Conservation (phyloP, 1,284 basidiomycete genomes). For the Cryptococcus deneoformans region DNA sequence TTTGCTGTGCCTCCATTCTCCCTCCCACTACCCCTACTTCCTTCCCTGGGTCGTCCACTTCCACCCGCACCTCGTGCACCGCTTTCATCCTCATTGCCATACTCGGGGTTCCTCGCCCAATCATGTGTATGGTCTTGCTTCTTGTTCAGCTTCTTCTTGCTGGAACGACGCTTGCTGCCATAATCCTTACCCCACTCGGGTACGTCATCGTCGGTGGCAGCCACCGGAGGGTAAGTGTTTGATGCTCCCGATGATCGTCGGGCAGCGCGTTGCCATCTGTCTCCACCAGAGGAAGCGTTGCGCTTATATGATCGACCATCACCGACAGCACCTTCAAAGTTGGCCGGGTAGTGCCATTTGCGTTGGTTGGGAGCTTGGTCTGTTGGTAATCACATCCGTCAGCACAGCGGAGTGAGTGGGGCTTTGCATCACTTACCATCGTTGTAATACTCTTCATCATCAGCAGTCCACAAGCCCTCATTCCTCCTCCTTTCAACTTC, state of each 20-base stretch:
- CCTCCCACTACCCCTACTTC: background rate
- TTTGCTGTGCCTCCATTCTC: background rate
- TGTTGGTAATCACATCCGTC: slow-evolving; percentile 3
- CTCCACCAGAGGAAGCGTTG: slow-evolving; percentile 17
- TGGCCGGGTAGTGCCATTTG: slow-evolving; percentile 51
- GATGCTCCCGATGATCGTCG: slow-evolving; percentile 3
- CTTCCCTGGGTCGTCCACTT: background rate
- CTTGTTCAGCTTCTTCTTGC: slow-evolving; percentile 9
- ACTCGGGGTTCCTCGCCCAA: slow-evolving; percentile 14
- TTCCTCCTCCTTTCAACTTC: slow-evolving; percentile 25
- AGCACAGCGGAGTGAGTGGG: background rate
- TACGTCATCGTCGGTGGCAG: slow-evolving; percentile 45
- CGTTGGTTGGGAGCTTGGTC: slow-evolving; percentile 48
- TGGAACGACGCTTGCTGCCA: slow-evolving; percentile 34
- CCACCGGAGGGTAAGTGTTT: slow-evolving; percentile 31
- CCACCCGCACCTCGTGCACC: background rate
- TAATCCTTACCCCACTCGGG: slow-evolving; percentile 52
- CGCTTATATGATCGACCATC: slow-evolving; percentile 27
- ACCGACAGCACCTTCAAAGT: slow-evolving; percentile 48
- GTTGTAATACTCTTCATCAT: slow-evolving; percentile 49
- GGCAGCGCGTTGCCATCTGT: slow-evolving; percentile 18
- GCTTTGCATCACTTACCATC: slow-evolving; percentile 26
- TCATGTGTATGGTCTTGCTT: slow-evolving; percentile 10
- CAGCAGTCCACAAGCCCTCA: slow-evolving; percentile 43
- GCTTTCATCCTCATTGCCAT: slow-evolving; percentile 1